Base-by-base conservation (phyloP, 192 early-diverging fungal species). In the Coemansia reversa region DNA sequence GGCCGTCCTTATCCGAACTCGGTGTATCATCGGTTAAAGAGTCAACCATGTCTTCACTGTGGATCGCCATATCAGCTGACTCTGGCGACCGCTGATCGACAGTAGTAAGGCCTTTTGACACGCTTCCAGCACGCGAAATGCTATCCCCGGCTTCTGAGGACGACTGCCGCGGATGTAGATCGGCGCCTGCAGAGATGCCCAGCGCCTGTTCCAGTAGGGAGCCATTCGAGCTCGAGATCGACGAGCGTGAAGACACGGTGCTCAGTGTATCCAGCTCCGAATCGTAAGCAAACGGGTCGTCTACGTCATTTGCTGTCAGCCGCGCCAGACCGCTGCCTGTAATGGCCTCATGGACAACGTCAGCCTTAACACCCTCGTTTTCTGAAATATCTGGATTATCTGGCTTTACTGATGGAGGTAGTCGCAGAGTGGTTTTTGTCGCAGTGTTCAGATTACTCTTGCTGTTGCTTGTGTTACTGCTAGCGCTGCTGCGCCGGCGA, bases 281-380 rank as follows among this genome's bases (percentile, higher is more conserved):
- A 67, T 81, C 74, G 59, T 81, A 81, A 20, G 73, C 74, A 60
- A 81, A 81, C 30, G 74, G 74, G 55, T 81, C 79, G 30, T 81
- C 72, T 7, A 62, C 50, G 23, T 61, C 68, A 20, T 66, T 66
- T 16, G 70, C 54, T 33, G 12, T n/a, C 58, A 60, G 22, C 28
- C 18, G 50, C 18, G 59, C 35, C 47, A 61, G 49, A 27, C 59
- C 51, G 30, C 19, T 53, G 16, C 51, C 7, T 50, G 60, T 48
- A 7, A 32, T 32, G 30, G 30, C 30, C 3, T 7, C 30, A 32
- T 7, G 30, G 4, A 32, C 30, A 32, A 7, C 30, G 7, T 32
- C 30, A 7, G 30, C 30, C 30, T 32, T 32, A 5, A 7, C 30
- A 7, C 30, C 7, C 4, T 3, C 7, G 7, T 32, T 7, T 32